Percentiles rank a stretch among this genome's conserved stretches.
These are phyloP conservation scores for Neofusicoccum umdonicola DNA, from an alignment of 2,329 filamentous ascomycete species.

Conservation along the genomic window DNA sequence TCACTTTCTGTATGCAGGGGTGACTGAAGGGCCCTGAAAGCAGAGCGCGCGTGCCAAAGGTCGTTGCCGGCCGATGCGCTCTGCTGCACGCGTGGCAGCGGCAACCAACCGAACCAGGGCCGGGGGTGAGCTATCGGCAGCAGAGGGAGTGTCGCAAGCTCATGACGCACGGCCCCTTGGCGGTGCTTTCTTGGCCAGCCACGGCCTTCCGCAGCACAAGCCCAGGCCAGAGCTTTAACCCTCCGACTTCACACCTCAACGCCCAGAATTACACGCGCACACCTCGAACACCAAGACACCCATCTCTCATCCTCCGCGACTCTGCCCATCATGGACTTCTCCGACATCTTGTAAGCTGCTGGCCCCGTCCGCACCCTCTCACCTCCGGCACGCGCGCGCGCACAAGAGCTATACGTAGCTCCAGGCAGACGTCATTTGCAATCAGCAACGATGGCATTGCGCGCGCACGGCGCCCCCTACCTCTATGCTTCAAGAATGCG, in stretches of 20 bases:
- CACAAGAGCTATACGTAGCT: conserved; percentile 14
- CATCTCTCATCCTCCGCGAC: not conserved
- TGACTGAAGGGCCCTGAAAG: not conserved
- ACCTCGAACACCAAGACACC: not conserved
- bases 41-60: not conserved
- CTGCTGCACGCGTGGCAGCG: not conserved
- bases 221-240: not conserved
- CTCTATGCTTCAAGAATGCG: not conserved
- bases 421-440: not conserved
- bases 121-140: not conserved
- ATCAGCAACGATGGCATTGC: too few species aligned
- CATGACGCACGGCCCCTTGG: conserved; percentile 12
- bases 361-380: not conserved
- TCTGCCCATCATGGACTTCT: conserved; percentile 70
- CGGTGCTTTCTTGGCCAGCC: not conserved
- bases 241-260: not conserved
- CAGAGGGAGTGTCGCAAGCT: not conserved
- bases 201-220: not conserved
- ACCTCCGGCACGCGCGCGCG: not conserved
- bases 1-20: not conserved
- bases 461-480: too few species aligned
- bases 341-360: conserved; percentile 77
- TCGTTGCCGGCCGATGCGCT: not conserved
- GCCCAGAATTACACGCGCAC: not conserved
- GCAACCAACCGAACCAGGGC: not conserved